phyloP scores from a whole-genome alignment of 768 basidiomycete genomes.

The Pleurotus eryngii region DNA sequence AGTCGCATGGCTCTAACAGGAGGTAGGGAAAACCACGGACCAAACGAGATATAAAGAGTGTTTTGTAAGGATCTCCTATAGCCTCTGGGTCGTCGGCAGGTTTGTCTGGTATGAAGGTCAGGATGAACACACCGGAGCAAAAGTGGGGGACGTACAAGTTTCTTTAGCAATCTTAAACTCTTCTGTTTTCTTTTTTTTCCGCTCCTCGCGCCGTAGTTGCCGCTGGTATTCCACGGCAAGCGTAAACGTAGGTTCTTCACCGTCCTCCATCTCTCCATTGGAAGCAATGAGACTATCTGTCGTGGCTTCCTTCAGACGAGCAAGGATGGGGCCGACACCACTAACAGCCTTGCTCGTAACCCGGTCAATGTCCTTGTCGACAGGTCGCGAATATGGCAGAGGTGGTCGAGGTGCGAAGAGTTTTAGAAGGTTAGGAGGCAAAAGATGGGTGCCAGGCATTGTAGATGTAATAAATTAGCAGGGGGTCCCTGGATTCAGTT shows the following conservation, averaged over 20 bases:
- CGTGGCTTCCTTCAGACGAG: constrained; percentile 71
- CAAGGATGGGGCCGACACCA: constrained; percentile 77
- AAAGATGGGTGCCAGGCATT: constrained; percentile 78
- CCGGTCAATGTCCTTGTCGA: constrained; percentile 79
- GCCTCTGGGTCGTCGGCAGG: constrained; percentile 90
- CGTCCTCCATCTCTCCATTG: constrained; percentile 75
- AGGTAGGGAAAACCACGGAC: constrained; percentile 35
- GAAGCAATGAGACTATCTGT: constrained; percentile 58
- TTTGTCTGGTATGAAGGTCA: constrained; percentile 58
- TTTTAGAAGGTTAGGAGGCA: constrained; percentile 95
- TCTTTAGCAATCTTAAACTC: constrained; percentile 81
- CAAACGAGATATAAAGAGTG: constrained; percentile 91
- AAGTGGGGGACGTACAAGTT: constrained; percentile 60
- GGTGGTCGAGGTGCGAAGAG: constrained; percentile 94
- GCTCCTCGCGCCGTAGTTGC: constrained; percentile 72
- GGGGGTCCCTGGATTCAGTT: neutral
- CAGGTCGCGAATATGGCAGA: constrained; percentile 80
- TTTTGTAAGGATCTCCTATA: constrained; percentile 96
- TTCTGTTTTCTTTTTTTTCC: constrained; percentile 72
- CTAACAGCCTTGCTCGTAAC: constrained; percentile 63
- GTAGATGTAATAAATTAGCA: constrained; percentile 4
- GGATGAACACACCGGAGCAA: neutral
- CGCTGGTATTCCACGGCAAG: constrained; percentile 81
- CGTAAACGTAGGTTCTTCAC: constrained; percentile 77
- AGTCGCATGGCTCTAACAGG: constrained; percentile 12